Percentiles rank a stretch among this genome's conserved stretches.
Conservation (phyloP, 179 eudicot genomes). For the Nepenthes alata region DNA sequence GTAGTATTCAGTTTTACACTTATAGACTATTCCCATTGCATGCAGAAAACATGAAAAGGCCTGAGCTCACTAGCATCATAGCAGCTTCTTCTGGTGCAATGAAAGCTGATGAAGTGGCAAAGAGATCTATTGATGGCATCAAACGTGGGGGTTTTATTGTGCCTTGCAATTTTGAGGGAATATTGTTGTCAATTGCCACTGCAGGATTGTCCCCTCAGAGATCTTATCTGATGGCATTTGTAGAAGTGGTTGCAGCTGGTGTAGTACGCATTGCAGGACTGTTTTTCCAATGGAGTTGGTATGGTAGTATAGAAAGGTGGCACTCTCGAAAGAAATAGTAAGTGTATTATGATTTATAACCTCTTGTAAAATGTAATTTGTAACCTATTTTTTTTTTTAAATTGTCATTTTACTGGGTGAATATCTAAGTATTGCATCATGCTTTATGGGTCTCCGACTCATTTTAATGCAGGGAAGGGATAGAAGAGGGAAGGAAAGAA, state of each 20-base stretch:
- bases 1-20: too few relatives aligned
- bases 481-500: too few relatives aligned
- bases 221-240: slow-evolving; percentile 70
- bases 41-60: slow-evolving; percentile 64
- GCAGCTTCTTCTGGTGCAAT: slow-evolving; percentile 71
- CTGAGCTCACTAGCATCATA: slow-evolving; percentile 61
- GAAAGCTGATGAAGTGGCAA: slow-evolving; percentile 89
- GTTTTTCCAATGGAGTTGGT: slow-evolving; percentile 73
- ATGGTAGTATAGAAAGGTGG: slow-evolving; percentile 53
- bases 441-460: too few relatives aligned
- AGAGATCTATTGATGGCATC: slow-evolving; percentile 57
- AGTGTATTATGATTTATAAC: slow-evolving; percentile 1
- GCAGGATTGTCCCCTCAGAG: slow-evolving; percentile 83
- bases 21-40: too few relatives aligned
- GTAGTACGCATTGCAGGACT: slow-evolving; percentile 47
- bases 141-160: slow-evolving; percentile 52
- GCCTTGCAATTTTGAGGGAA: slow-evolving; percentile 74
- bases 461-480: too few relatives aligned
- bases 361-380: too few relatives aligned
- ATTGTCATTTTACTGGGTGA: too few relatives aligned
- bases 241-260: slow-evolving; percentile 64
- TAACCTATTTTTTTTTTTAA: too few relatives aligned
- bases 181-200: slow-evolving; percentile 47
- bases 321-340: slow-evolving; percentile 33
- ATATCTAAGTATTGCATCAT: too few relatives aligned